Evolutionary conservation across 768 basidiomycete genomes (phyloP).

Genomic region (Leccinum incarnatum): DNA sequence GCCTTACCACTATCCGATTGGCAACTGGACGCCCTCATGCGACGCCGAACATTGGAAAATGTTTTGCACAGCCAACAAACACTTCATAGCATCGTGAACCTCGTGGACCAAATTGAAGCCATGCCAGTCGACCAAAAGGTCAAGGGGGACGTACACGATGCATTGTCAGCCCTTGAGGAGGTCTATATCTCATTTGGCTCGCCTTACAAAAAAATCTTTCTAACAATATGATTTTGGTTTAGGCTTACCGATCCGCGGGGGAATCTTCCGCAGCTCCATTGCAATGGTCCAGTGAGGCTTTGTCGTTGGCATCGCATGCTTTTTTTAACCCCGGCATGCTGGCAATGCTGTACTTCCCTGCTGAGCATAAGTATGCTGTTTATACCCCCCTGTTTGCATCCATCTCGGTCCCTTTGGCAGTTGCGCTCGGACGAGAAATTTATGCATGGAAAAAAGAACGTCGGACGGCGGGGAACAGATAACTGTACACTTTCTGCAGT

Average conservation of each 20-base stretch:
- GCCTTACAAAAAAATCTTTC: not conserved
- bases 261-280: constrained; percentile 40
- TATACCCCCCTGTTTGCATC: constrained; percentile 96
- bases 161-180: constrained; percentile 70
- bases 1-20: constrained; percentile 52
- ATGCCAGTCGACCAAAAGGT: constrained; percentile 90
- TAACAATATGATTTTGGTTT: constrained; percentile 11
- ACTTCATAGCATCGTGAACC: constrained; percentile 74
- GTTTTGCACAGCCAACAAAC: constrained; percentile 66
- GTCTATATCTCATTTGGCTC: constrained; percentile 40
- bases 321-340: constrained; percentile 98
- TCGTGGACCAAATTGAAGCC: constrained; percentile 82
- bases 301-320: constrained; percentile 71
- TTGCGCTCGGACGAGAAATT: constrained; percentile 73
- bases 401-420: constrained; percentile 76
- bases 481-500: constrained; percentile 3
- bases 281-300: constrained; percentile 57
- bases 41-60: constrained; percentile 70
- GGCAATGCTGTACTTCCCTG: constrained; percentile 93
- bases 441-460: constrained; percentile 49
- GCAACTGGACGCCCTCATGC: constrained; percentile 79
- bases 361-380: constrained; percentile 96
- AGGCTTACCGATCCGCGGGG: constrained; percentile 23
- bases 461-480: constrained; percentile 12
- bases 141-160: constrained; percentile 62